Percentiles rank a stretch among this genome's conserved stretches.
Conservation (phyloP, 129 eudicot species). For the Chrysanthemum seticuspe region DNA sequence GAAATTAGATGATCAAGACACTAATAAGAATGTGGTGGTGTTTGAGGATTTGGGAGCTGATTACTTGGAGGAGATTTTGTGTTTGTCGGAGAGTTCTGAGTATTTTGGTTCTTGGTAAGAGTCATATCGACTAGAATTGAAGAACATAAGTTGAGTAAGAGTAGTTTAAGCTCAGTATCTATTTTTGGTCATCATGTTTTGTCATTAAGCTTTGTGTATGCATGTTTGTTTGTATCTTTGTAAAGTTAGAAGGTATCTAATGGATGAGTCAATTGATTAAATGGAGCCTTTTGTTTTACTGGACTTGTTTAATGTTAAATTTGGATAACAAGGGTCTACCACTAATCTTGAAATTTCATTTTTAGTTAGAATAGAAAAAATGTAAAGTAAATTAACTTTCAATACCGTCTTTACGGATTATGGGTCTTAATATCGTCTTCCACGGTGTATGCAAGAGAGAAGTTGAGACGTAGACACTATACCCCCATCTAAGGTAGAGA, state of each 20-base stretch:
- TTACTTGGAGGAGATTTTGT: conserved; percentile 44
- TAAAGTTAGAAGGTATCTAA: neutral
- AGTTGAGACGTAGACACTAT: too few relatives aligned
- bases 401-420: too few relatives aligned
- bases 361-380: neutral
- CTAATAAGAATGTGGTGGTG: conserved; percentile 28
- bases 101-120: conserved; percentile 5
- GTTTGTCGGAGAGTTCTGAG: conserved; percentile 24
- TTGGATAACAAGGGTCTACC: conserved; percentile 13
- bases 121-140: neutral
- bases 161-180: conserved; percentile 1
- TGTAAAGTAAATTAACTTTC: too few relatives aligned
- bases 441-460: too few relatives aligned
- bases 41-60: conserved; percentile 50
- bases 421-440: too few relatives aligned
- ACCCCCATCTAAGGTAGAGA: too few relatives aligned
- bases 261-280: too few relatives aligned
- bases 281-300: too few relatives aligned
- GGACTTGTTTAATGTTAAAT: neutral
- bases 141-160: neutral
- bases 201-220: neutral
- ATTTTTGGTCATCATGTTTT: neutral
- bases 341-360: neutral
- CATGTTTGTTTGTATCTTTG: neutral
- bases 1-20: conserved; percentile 20